phyloP scores from a whole-genome alignment of 2,329 filamentous ascomycete species.

The Fusarium papillatum region DNA sequence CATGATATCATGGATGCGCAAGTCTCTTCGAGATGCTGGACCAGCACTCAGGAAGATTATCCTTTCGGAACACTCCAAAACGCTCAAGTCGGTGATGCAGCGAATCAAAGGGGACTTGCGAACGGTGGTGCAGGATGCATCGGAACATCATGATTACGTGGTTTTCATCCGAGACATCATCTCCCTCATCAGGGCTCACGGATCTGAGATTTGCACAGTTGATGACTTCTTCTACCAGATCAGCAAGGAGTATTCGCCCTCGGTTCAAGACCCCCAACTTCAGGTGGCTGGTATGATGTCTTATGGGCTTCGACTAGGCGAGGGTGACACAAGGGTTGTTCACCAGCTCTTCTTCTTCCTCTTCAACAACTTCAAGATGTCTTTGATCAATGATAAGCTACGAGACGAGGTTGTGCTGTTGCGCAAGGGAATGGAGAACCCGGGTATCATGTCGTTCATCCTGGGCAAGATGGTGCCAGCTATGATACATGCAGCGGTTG shows the following conservation, averaged over 20 bases:
- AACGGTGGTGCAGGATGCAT: slow-evolving; percentile 49
- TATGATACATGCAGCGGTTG: slow-evolving; percentile 56
- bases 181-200: slow-evolving; percentile 66
- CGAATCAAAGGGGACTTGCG: slow-evolving; percentile 66
- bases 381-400: slow-evolving; percentile 64
- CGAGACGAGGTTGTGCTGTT: slow-evolving; percentile 61
- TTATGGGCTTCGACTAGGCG: slow-evolving; percentile 67
- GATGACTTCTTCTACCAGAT: slow-evolving; percentile 70
- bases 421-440: slow-evolving; percentile 61
- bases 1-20: slow-evolving; percentile 64
- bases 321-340: slow-evolving; percentile 62
- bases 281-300: slow-evolving; percentile 68
- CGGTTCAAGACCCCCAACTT: slow-evolving; percentile 67
- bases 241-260: slow-evolving; percentile 68
- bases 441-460: slow-evolving; percentile 60
- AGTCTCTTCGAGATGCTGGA: slow-evolving; percentile 56
- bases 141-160: slow-evolving; percentile 62
- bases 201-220: slow-evolving; percentile 65
- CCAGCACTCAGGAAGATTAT: slow-evolving; percentile 51
- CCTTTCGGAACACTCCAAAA: slow-evolving; percentile 56
- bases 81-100: slow-evolving; percentile 63
- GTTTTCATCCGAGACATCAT: slow-evolving; percentile 66
- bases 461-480: slow-evolving; percentile 68
- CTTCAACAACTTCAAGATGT: slow-evolving; percentile 69
- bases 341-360: slow-evolving; percentile 69